These are phyloP conservation scores for Rubia yunnanensis DNA, from an alignment of 257 asterid species.

Conservation along the genomic window DNA sequence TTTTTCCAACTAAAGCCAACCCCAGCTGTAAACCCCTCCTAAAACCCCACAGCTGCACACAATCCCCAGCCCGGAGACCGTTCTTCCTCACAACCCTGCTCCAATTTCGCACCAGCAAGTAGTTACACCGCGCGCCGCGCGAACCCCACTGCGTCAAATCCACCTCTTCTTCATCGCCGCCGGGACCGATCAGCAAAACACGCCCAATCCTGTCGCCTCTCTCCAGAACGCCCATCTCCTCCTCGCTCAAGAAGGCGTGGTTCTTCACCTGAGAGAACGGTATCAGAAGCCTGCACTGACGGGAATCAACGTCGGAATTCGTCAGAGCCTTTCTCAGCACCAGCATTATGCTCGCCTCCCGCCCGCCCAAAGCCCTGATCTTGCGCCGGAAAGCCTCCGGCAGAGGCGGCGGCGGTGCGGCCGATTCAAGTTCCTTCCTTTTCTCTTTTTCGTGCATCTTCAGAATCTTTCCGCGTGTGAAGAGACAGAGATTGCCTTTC, in stretches of 20 bases:
- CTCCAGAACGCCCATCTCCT: neutral
- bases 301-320: neutral
- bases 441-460: too few relatives aligned
- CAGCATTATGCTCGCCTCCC: too few relatives aligned
- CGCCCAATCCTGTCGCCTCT: neutral
- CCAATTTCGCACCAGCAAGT: neutral
- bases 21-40: neutral
- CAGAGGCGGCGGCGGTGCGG: too few relatives aligned
- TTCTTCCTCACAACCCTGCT: neutral
- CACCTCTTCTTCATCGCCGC: neutral
- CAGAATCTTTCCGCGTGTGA: neutral
- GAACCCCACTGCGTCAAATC: neutral
- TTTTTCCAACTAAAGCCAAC: neutral
- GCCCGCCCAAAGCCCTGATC: neutral
- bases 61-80: neutral
- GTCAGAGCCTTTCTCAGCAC: neutral
- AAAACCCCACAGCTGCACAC: neutral
- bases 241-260: neutral
- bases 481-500: neutral
- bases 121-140: neutral
- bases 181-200: neutral
- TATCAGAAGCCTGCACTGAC: neutral
- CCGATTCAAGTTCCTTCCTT: too few relatives aligned
- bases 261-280: neutral
- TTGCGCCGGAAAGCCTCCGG: neutral